phyloP scores from a whole-genome alignment of 768 basidiomycete species.

The Mycena epipterygia region DNA sequence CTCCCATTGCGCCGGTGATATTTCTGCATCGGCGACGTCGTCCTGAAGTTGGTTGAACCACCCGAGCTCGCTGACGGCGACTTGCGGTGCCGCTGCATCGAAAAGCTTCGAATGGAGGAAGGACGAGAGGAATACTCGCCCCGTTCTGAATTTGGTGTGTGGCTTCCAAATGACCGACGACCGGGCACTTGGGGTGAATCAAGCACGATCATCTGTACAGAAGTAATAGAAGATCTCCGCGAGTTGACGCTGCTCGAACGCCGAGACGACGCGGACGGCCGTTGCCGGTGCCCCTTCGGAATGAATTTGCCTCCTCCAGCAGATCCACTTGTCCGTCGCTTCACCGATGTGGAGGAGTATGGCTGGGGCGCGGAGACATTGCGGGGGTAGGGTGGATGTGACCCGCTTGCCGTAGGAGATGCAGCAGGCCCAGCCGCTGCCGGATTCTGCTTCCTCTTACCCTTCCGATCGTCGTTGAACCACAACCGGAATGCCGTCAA shows the following conservation, averaged over 20 bases:
- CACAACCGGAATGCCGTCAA: conserved; percentile 89
- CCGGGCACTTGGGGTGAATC: conserved; percentile 75
- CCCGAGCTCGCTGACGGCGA: conserved; percentile 85
- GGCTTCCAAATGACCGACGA: conserved; percentile 80
- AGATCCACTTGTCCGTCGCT: conserved; percentile 64
- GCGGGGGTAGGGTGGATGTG: conserved; percentile 19
- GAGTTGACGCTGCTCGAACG: conserved; percentile 95
- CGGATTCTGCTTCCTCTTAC: conserved; percentile 78
- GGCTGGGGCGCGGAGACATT: conserved; percentile 26
- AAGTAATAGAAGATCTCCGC: conserved; percentile 69
- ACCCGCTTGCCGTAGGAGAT: conserved; percentile 35
- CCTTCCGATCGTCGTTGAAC: conserved; percentile 93
- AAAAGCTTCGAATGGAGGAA: conserved; percentile 87
- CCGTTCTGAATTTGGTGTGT: conserved; percentile 90
- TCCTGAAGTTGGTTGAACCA: conserved; percentile 74
- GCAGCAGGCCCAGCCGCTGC: conserved; percentile 45
- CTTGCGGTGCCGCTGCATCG: conserved; percentile 74
- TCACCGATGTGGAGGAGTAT: conserved; percentile 54
- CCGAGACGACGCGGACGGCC: conserved; percentile 83
- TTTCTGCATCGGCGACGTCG: conserved; percentile 84
- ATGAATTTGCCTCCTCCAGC: conserved; percentile 46
- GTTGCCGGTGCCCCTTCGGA: conserved; percentile 65
- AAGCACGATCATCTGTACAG: conserved; percentile 64
- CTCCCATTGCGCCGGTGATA: conserved; percentile 86
- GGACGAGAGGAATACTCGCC: conserved; percentile 86